These are phyloP conservation scores for Microsporum canis DNA, from an alignment of 2,329 filamentous ascomycete genomes.

Conservation along the genomic window DNA sequence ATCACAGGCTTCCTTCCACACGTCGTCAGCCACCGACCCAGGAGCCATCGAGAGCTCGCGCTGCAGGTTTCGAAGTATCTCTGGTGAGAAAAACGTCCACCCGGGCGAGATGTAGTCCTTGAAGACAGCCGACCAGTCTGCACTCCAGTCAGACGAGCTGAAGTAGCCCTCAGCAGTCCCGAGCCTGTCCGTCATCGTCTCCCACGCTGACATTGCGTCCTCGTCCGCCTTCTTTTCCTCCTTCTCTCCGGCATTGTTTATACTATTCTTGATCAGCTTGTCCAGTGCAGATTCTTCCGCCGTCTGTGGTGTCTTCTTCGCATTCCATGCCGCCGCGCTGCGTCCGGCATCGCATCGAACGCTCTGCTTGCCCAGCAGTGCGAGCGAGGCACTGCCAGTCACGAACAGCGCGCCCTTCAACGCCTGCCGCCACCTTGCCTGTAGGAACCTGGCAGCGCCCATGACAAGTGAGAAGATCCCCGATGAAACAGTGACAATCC, in stretches of 20 bases:
- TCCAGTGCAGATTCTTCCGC: neutral
- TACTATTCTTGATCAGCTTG: neutral
- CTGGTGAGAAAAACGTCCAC: conserved; percentile 69
- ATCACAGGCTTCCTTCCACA: conserved; percentile 86
- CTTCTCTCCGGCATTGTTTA: neutral
- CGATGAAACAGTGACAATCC: conserved; percentile 6
- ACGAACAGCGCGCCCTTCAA: conserved; percentile 24
- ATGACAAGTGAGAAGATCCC: conserved; percentile 22
- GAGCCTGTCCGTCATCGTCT: conserved; percentile 41
- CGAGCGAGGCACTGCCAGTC: conserved; percentile 18
- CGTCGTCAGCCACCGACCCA: conserved; percentile 79
- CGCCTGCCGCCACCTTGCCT: conserved; percentile 28
- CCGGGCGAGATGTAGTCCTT: conserved; percentile 65
- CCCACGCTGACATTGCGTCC: conserved; percentile 29
- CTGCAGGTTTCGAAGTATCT: conserved; percentile 70
- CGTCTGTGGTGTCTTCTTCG: neutral
- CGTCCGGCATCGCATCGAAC: conserved; percentile 13
- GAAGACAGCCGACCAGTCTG: conserved; percentile 43
- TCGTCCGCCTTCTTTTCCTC: neutral
- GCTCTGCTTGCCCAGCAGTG: conserved; percentile 9
- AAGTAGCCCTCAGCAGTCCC: conserved; percentile 32
- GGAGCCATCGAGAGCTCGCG: conserved; percentile 76
- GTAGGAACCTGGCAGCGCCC: conserved; percentile 25
- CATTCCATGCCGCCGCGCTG: conserved; percentile 10
- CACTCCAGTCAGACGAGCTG: conserved; percentile 31